Base-by-base conservation (phyloP, 305 asterid genomes). In the Rubia peregrina region DNA sequence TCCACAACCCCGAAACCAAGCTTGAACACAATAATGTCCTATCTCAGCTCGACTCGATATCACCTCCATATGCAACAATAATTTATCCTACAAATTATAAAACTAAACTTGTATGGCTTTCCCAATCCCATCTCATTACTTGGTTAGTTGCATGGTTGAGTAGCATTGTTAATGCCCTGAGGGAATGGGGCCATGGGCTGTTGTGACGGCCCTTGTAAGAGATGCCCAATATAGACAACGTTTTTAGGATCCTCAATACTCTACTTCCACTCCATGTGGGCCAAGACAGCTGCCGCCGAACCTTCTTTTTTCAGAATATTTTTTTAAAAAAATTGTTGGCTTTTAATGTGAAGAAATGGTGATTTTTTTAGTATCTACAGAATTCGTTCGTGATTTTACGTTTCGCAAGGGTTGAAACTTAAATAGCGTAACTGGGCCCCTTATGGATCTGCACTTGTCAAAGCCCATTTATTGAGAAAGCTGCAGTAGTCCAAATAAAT, bases 361-460 rank as follows among this genome's bases (percentile, higher is more conserved):
- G 65, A 38, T 53, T 1, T 55, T 24, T 69, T 24, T 22, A 36
- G 13, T 59, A 22, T 6, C 16, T 22, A 7, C 51, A 22, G 12
- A 26, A 26, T n/a, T n/a, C 4, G 24, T 67, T 55, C 22, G 9
- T 22, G 43, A 70, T 40, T 57, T 38, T 40, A 60, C 19, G 17
- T 5, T 56, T 57, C 21, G 42, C 42, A 38, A 14, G 24, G 43
- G 26, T 57, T 8, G 57, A 38, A 16, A 62, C 11, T 36, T 30
- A 30, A 57, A 41, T 13, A 14, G 41, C n/a, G 30, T 42, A 42
- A 70, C 48, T 22, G 59, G 73, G 2, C 73, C 67, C 73, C 67
- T 17, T 14, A 14, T 22, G 13, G 46, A 24, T 42, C 73, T 40
- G 40, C 9, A 56, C 7, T 21, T 40, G 67, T 59, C 59, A 70